Percentiles rank a stretch among this genome's conserved stretches.
phyloP scores from a whole-genome alignment of 179 eudicot species.

The Monotropa hypopitys region DNA sequence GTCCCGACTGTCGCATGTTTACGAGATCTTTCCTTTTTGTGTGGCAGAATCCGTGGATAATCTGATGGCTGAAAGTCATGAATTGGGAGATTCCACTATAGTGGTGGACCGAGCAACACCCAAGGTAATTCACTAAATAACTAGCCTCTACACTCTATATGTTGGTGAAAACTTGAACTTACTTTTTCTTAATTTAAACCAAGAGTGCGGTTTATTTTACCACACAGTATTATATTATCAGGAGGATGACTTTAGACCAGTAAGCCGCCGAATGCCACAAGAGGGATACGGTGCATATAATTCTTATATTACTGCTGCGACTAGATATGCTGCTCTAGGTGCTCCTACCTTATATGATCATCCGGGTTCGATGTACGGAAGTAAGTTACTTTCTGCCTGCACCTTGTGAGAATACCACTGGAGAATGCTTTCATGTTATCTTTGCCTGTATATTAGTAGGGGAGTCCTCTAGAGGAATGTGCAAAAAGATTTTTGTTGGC shows the following conservation, averaged over 20 bases:
- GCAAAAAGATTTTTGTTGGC: slow-evolving; percentile 90
- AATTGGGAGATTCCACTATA: slow-evolving; percentile 82
- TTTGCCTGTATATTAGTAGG: slow-evolving; percentile 27
- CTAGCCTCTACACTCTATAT: not conserved
- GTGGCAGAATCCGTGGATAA: slow-evolving; percentile 86
- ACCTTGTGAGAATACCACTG: not conserved
- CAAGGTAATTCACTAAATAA: slow-evolving; percentile 34
- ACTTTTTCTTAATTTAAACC: not conserved
- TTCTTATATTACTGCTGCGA: slow-evolving; percentile 81
- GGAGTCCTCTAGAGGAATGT: slow-evolving; percentile 57
- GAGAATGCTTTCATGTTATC: not conserved
- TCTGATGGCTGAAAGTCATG: slow-evolving; percentile 85
- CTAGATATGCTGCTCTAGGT: slow-evolving; percentile 92
- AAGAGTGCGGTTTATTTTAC: not conserved
- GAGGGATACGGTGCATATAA: slow-evolving; percentile 96
- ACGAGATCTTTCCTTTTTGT: not conserved
- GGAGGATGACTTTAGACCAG: slow-evolving; percentile 83
- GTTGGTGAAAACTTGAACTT: not conserved
- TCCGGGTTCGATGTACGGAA: slow-evolving; percentile 72
- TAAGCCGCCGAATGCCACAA: slow-evolving; percentile 35
- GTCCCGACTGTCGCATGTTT: not conserved
- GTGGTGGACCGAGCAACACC: slow-evolving; percentile 99
- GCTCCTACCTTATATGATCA: slow-evolving; percentile 91
- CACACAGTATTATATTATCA: slow-evolving; percentile 14
- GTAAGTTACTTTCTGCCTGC: slow-evolving; percentile 33